phyloP scores from a whole-genome alignment of 768 basidiomycete genomes.

The Leccinum olivaceopallidum region DNA sequence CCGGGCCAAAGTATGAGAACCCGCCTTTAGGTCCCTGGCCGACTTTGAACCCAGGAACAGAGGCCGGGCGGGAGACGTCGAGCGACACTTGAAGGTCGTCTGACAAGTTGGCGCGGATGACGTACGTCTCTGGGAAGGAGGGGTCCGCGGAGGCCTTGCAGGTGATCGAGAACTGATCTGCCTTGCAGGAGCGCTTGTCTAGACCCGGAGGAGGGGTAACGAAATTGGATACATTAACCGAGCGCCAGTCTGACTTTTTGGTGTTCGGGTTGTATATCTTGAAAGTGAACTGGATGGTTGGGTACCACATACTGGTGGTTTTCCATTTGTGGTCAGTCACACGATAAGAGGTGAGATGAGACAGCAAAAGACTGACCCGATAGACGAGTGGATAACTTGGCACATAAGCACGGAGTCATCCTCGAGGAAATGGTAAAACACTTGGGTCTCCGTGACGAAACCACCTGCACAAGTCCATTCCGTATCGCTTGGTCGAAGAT shows the following conservation, averaged over 20 bases:
- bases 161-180: conserved; percentile 81
- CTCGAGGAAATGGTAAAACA: conserved; percentile 77
- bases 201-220: conserved; percentile 69
- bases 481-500: conserved; percentile 70
- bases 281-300: conserved; percentile 92
- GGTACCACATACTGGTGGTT: conserved; percentile 77
- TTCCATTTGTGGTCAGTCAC: conserved; percentile 11
- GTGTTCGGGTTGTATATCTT: conserved; percentile 82
- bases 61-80: conserved; percentile 64
- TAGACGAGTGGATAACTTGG: conserved; percentile 85
- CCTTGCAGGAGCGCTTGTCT: conserved; percentile 86
- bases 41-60: conserved; percentile 86
- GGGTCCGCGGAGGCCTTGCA: conserved; percentile 53
- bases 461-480: conserved; percentile 84
- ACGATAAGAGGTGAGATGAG: conserved; percentile 7
- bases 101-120: conserved; percentile 75
- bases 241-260: conserved; percentile 79
- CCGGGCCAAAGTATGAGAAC: conserved; percentile 81
- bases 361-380: conserved; percentile 63
- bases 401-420: conserved; percentile 80
- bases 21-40: conserved; percentile 89
- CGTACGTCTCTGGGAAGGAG: conserved; percentile 75
- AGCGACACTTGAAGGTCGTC: conserved; percentile 80
- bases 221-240: conserved; percentile 82
- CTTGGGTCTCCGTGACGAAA: conserved; percentile 90